A percentile compares a stretch with the other conserved stretches of the same genome.
These are phyloP conservation scores for Oldenlandia corymbosa DNA, from an alignment of 257 asterid species.

Conservation along the genomic window DNA sequence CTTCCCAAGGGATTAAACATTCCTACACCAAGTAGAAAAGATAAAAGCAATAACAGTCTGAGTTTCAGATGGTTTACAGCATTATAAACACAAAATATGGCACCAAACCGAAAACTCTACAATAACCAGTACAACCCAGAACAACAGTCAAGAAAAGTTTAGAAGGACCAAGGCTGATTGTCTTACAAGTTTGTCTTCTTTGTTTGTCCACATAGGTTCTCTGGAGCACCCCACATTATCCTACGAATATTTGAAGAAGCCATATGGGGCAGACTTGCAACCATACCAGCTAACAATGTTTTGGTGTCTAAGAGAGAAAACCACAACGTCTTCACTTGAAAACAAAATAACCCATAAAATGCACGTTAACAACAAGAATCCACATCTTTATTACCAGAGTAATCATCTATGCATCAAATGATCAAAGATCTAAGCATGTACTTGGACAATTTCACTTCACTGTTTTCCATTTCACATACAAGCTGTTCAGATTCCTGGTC, in stretches of 20 bases:
- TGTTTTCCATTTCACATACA: background rate
- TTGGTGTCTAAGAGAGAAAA: constrained; percentile 1
- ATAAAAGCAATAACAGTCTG: background rate
- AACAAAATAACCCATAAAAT: background rate
- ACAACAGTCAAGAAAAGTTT: background rate
- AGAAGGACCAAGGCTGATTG: background rate
- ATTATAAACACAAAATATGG: background rate
- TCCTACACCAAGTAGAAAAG: background rate
- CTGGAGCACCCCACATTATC: background rate
- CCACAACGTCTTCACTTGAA: background rate
- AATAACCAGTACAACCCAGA: background rate
- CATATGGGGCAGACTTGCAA: background rate
- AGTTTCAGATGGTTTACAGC: background rate
- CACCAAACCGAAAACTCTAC: background rate
- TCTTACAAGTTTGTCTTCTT: background rate
- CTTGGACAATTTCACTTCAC: no score
- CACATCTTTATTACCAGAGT: no score
- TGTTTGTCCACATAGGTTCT: background rate
- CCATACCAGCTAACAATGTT: background rate
- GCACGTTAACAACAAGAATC: no score
- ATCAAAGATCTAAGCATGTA: no score
- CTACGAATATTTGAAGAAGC: background rate
- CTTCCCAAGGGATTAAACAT: background rate
- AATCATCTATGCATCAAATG: no score
- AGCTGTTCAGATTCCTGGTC: background rate